These are phyloP conservation scores for Xylaria sp. DNA, from an alignment of 495 filamentous ascomycete species.

Conservation along the genomic window DNA sequence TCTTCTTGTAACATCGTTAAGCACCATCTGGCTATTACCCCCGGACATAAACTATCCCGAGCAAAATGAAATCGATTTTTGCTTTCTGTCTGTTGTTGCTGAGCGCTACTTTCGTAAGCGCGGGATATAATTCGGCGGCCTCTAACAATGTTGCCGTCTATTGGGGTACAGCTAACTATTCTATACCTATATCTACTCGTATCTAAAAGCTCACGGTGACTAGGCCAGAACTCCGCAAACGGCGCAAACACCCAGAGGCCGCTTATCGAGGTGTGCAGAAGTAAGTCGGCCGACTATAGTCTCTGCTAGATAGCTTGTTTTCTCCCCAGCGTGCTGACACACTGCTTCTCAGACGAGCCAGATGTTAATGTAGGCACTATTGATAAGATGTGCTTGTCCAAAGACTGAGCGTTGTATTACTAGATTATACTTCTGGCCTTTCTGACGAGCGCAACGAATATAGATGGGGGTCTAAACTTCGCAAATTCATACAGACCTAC, in stretches of 20 bases:
- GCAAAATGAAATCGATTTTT: constrained; percentile 3
- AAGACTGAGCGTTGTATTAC: constrained; percentile 48
- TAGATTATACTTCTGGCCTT: constrained; percentile 61
- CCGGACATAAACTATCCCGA: background rate
- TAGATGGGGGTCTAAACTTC: constrained; percentile 8
- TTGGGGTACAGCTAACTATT: constrained; percentile 47
- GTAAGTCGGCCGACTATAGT: constrained; percentile 52
- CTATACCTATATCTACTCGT: background rate
- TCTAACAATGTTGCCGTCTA: constrained; percentile 69
- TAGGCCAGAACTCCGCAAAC: constrained; percentile 38
- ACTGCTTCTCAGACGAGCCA: background rate
- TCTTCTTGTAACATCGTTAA: background rate
- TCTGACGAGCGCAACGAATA: constrained; percentile 38
- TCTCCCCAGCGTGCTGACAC: constrained; percentile 30
- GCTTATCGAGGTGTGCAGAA: constrained; percentile 35
- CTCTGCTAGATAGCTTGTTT: constrained; percentile 68
- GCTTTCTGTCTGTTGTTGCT: background rate
- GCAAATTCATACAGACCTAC: constrained; percentile 1
- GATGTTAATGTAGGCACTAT: constrained; percentile 11
- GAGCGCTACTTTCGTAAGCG: constrained; percentile 21
- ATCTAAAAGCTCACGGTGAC: background rate
- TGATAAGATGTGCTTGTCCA: background rate
- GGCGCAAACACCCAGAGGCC: constrained; percentile 25
- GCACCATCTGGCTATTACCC: background rate
- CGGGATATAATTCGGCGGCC: constrained; percentile 55